Percentiles rank a stretch among this genome's conserved stretches.
Conservation (phyloP, 106 monocot species). For the Triglochin maritima region DNA sequence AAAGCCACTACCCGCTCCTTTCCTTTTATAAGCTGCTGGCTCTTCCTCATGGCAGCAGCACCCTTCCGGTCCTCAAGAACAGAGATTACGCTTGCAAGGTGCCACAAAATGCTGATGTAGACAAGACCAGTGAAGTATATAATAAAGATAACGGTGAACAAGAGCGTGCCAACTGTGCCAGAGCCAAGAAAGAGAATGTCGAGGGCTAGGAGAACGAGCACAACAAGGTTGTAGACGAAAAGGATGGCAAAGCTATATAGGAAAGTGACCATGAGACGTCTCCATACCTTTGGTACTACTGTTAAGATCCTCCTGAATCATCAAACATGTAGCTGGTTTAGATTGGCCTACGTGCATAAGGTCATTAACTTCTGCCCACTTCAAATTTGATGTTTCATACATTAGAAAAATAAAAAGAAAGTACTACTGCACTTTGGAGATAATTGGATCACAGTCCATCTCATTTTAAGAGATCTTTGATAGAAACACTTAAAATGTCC, state of each 20-base stretch:
- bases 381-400: too few species aligned
- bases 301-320: slow-evolving; percentile 14
- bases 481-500: too few species aligned
- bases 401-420: too few species aligned
- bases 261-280: slow-evolving; percentile 25
- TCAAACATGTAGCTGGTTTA: background rate
- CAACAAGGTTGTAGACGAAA: slow-evolving; percentile 16
- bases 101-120: slow-evolving; percentile 27
- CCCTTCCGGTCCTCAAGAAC: slow-evolving; percentile 24
- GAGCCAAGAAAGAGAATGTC: slow-evolving; percentile 10
- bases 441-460: too few species aligned
- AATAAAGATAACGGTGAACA: background rate
- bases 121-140: slow-evolving; percentile 19
- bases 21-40: slow-evolving; percentile 29
- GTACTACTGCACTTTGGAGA: too few species aligned
- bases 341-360: background rate
- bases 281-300: slow-evolving; percentile 31
- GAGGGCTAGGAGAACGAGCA: slow-evolving; percentile 8
- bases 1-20: slow-evolving; percentile 33
- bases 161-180: background rate
- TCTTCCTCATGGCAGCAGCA: slow-evolving; percentile 18
- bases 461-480: too few species aligned
- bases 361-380: background rate
- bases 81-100: slow-evolving; percentile 25
- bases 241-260: slow-evolving; percentile 24